A percentile compares a stretch with the other conserved stretches of the same genome.
phyloP scores from a whole-genome alignment of 2,329 filamentous ascomycete genomes.

The Gyromitra esculenta region DNA sequence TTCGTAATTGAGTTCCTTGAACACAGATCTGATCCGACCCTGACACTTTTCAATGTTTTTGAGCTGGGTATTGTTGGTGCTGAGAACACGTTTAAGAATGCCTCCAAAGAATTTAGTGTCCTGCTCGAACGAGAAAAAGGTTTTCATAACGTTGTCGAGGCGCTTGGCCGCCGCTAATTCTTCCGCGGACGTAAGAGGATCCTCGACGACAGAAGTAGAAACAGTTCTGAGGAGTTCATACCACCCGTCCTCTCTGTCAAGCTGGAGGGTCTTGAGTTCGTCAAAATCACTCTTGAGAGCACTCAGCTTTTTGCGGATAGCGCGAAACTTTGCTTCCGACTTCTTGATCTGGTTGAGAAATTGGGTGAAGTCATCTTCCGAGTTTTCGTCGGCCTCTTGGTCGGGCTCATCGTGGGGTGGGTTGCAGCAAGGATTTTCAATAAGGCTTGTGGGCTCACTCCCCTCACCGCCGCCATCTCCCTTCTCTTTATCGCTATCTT shows the following conservation, averaged over 20 bases:
- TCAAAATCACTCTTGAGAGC: not conserved
- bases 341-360: not conserved
- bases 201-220: not conserved
- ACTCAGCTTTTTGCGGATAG: not conserved
- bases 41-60: slow-evolving; percentile 29
- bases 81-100: not conserved
- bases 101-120: not conserved
- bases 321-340: not conserved
- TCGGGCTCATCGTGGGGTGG: too few relatives aligned
- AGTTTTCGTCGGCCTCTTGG: not conserved
- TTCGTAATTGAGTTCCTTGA: slow-evolving; percentile 1
- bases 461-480: too few relatives aligned
- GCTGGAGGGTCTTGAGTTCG: not conserved
- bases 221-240: not conserved
- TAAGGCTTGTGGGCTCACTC: too few relatives aligned
- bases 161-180: not conserved
- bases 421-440: too few relatives aligned
- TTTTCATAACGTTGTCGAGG: slow-evolving; percentile 19
- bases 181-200: not conserved
- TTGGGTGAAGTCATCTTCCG: not conserved
- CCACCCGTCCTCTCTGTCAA: not conserved
- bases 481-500: too few relatives aligned
- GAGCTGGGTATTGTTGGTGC: slow-evolving; percentile 30
- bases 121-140: not conserved
- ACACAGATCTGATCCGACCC: slow-evolving; percentile 6